A percentile compares a stretch with the other conserved stretches of the same genome.
Evolutionary conservation across 2,329 filamentous ascomycete species (phyloP).

Genomic region (Teratosphaeria pseudoeucalypti): DNA sequence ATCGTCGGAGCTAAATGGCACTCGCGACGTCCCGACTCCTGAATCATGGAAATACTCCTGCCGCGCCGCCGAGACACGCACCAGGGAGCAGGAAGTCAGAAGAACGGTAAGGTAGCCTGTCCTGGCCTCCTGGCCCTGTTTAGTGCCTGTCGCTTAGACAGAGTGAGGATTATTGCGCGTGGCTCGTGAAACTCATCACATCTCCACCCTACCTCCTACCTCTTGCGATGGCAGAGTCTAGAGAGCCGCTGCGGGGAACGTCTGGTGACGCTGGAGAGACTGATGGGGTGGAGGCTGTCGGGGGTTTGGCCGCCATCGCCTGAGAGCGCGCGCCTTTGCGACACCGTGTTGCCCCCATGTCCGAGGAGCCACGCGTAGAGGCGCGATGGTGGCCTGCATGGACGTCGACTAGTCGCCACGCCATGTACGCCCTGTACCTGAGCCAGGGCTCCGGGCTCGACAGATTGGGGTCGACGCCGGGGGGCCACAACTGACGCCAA

Average conservation of each 20-base stretch:
- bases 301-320: neutral
- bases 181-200: neutral
- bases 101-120: neutral
- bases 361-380: neutral
- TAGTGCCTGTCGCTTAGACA: neutral
- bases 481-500: neutral
- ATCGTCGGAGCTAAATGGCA: neutral
- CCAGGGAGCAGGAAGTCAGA: neutral
- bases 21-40: neutral
- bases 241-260: neutral
- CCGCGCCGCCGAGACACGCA: neutral
- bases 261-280: neutral
- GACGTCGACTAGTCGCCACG: neutral
- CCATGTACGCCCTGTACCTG: slow-evolving; percentile 2
- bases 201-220: neutral
- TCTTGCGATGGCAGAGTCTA: too few species aligned
- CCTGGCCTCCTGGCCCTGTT: neutral
- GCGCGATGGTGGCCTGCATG: neutral
- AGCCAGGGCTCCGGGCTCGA: slow-evolving; percentile 2
- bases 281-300: neutral
- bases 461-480: neutral
- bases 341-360: neutral
- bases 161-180: neutral
- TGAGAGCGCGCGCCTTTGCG: neutral
- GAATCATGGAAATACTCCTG: neutral